phyloP scores from a whole-genome alignment of 148 eudicot species.

The Nepenthes gracilis region DNA sequence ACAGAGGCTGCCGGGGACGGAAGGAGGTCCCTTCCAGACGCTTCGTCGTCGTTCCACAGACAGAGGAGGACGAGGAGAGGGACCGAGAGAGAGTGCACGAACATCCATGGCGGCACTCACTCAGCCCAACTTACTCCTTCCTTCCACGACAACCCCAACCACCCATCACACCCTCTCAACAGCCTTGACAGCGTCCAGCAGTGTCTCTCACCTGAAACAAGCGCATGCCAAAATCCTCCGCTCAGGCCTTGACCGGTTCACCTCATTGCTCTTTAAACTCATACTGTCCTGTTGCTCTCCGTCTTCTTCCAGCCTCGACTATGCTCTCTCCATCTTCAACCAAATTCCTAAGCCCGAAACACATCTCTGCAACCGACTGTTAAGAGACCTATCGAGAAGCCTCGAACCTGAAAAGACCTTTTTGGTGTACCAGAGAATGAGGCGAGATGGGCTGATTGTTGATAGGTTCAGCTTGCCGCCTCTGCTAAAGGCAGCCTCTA shows the following conservation, averaged over 20 bases:
- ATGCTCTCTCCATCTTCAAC: conserved; percentile 29
- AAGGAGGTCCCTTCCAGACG: too few species aligned
- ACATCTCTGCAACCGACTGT: conserved; percentile 15
- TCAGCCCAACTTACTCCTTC: neutral
- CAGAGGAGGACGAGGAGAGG: too few species aligned
- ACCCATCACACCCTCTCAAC: conserved; percentile 18
- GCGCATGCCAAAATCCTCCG: conserved; percentile 38
- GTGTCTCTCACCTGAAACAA: conserved; percentile 34
- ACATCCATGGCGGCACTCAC: too few species aligned
- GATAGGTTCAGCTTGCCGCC: conserved; percentile 40
- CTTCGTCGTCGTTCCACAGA: too few species aligned
- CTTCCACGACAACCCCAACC: conserved; percentile 7
- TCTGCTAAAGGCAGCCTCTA: conserved; percentile 29
- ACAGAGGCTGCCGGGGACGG: too few species aligned
- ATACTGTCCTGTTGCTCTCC: conserved; percentile 15
- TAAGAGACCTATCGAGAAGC: conserved; percentile 34
- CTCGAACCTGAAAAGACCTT: conserved; percentile 26
- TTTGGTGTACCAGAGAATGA: conserved; percentile 12
- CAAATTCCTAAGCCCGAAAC: conserved; percentile 16
- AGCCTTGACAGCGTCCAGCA: conserved; percentile 17
- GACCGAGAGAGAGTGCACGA: too few species aligned
- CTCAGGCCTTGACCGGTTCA: conserved; percentile 12
- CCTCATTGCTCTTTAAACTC: conserved; percentile 27
- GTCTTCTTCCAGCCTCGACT: conserved; percentile 18
- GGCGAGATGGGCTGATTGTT: conserved; percentile 11